A percentile compares a stretch with the other conserved stretches of the same genome.
These are phyloP conservation scores for Deinandra increscens DNA, from an alignment of 129 eudicot species.

Conservation along the genomic window DNA sequence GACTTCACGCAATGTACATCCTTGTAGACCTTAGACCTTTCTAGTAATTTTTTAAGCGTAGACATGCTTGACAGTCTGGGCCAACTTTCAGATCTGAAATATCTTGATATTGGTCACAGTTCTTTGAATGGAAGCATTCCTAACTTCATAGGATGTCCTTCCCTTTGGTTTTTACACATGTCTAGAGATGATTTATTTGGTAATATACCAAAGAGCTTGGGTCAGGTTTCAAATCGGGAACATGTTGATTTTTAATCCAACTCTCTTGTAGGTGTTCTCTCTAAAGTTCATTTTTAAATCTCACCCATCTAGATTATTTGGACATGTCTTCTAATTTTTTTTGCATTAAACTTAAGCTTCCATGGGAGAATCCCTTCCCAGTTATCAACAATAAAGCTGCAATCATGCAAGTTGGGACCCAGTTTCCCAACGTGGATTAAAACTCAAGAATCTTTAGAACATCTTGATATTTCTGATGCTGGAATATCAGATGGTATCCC, in stretches of 20 bases:
- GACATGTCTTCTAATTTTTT: constrained; percentile 31
- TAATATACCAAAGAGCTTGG: too few relatives aligned
- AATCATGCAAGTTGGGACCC: constrained; percentile 35
- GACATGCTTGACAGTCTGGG: background rate
- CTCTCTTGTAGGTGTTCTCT: too few relatives aligned
- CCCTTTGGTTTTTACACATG: background rate
- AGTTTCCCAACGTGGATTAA: constrained; percentile 40
- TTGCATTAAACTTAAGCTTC: constrained; percentile 7
- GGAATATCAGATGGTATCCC: constrained; percentile 35
- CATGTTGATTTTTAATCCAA: too few relatives aligned
- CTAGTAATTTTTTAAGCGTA: constrained; percentile 18
- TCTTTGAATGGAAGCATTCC: constrained; percentile 8
- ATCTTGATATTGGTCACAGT: background rate
- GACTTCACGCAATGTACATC: constrained; percentile 12
- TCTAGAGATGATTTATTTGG: too few relatives aligned
- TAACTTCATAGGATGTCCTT: constrained; percentile 8
- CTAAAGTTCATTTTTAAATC: constrained; percentile 20
- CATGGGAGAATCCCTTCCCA: constrained; percentile 31
- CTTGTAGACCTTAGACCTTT: background rate
- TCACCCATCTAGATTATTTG: background rate
- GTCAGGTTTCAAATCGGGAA: too few relatives aligned
- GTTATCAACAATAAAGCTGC: constrained; percentile 10
- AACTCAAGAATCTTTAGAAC: background rate
- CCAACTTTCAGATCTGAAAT: background rate
- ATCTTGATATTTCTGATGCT: constrained; percentile 40